Evolutionary conservation across 331 rosid species (phyloP), one percentile per base, ranked within the genome.

Genomic region (Acacia pycnantha): DNA sequence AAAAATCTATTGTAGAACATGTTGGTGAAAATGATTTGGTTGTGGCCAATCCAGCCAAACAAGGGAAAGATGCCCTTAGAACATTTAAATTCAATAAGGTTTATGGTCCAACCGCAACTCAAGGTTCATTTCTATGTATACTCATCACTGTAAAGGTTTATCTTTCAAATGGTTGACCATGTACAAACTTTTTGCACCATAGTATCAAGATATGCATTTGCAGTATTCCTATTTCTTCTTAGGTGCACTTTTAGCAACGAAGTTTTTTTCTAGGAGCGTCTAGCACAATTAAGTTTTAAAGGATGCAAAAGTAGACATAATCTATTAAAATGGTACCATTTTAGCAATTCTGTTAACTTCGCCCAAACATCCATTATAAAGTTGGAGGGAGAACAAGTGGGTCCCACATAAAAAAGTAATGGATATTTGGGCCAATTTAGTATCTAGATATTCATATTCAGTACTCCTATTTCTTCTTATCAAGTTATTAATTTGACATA

Each of bases 1-100:
- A 81, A 65, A 77, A 70, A 15, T 84, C 97, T 10, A 88, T 75
- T 15, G 79, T 94, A 70, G 93, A 92, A 56, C 83, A 78, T 77
- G 73, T 90, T 44, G 93, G 94, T 73, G 97, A 94, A 82, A 85
- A 83, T 86, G 97, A 92, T 70, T 84, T 96, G 81, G 84, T 85
- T 44, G 82, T 94, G 76, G 90, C 86, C 69, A 92, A 91, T 86
- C 97, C 93, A 50, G 51, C 97, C 74, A 94, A 88, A 84, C 90
- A 81, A 67, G 99, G 97, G 82, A 96, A 88, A 87, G 99, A 96
- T 4, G 89, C 89, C 31, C 88, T 76, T 59, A 85, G 91, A 19
- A 82, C 88, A 80, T 96, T 96, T 58, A 94, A 90, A 84, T 96
- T 96, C 71, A 94, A 92, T 59, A 92, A 88, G 89, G 85, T 94